Base-by-base conservation (phyloP, 306 rosid genomes). In the Cicer cuneatum region DNA sequence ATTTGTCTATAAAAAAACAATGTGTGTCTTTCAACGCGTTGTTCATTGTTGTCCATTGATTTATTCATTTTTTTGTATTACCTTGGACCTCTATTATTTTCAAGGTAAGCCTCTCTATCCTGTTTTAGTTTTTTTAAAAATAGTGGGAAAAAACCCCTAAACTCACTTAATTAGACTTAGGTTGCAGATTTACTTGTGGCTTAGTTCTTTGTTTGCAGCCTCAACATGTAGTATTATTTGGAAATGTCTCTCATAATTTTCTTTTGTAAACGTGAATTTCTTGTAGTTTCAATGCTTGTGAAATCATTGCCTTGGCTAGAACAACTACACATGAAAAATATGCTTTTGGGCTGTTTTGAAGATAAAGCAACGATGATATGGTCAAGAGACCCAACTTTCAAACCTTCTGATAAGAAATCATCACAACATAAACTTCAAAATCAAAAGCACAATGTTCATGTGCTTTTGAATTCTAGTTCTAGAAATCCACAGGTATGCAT, bases 301-400 rank as follows among this genome's bases (percentile, higher is more conserved):
- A 60, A 67, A 74, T 14, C 60, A 66, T 65, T 71, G 47, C 47
- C 0, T 46, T 6, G 2, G 14, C 9, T 2, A 72, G 51, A 68
- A 51, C 59, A 69, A 37, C 6, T 16, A 59, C 1, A n/a, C 18
- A 59, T 51, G 10, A 12, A 61, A 29, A 45, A 8, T 6, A 11
- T 13, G 14, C 24, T 52, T 66, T 61, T 51, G 52, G 57, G n/a
- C 38, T 49, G 2, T 56, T 56, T 33, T 47, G 39, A 24, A 21
- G 46, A 38, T 14, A 33, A 45, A 62, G 82, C 62, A 10, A 66
- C 69, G 65, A 63, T 81, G 65, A n/a, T 63, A 43, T 35, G 66
- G 72, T 52, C 56, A 10, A 65, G 73, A 60, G 71, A 63, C 53
- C 76, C 75, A 49, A 75, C 79, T 9, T 37, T 80, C 56, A 14